Evolutionary conservation across 2,329 filamentous ascomycete species (phyloP), one percentile per base, ranked within the genome.

Genomic region (Colletotrichum graminicola): DNA sequence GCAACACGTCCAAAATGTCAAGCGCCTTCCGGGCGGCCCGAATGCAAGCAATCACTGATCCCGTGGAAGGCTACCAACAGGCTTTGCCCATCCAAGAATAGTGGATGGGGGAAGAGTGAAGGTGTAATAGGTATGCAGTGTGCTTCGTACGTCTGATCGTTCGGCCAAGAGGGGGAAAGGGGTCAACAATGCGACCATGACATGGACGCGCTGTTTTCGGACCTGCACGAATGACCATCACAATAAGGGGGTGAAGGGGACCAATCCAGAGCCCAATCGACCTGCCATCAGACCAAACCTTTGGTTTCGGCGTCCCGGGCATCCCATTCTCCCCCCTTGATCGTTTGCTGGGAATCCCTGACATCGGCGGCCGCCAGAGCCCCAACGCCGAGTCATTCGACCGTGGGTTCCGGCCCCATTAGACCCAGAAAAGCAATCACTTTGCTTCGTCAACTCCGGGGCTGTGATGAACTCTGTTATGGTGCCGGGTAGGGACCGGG

Each of bases 381-480:
- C 60, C 16, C 39, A 23, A 11, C 61, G 49, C 61, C 69, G 69
- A 72, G 69, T 72, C 69, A 72, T 43, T 62, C 23, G 47, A 36
- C 29, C 52, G 36, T 51, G 49, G 54, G 43, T 21, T 60, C 63
- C 63, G 51, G 52, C 11, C 54, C 43, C 43, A 23, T 32, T 45
- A 21, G 54, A 54, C 36, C 65, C 59, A 60, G 39, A 39, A 71
- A 68, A 63, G 41, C 69, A 72, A 69, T 72, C 51, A 60, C 59
- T 67, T 45, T 69, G 69, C 65, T 67, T 68, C 59, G 69, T 43
- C 52, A 60, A 68, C 65, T 43, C 43, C 59, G 69, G 69, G 69
- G 69, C 69, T 72, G 49, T 72, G 69, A 45, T 72, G 54, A 72
- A 72, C 69, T 60, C 34, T 72, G 61, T 72, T 55, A 32, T 49